These are phyloP conservation scores for Ustilago bromivora DNA, from an alignment of 1,284 basidiomycete genomes.

Conservation along the genomic window DNA sequence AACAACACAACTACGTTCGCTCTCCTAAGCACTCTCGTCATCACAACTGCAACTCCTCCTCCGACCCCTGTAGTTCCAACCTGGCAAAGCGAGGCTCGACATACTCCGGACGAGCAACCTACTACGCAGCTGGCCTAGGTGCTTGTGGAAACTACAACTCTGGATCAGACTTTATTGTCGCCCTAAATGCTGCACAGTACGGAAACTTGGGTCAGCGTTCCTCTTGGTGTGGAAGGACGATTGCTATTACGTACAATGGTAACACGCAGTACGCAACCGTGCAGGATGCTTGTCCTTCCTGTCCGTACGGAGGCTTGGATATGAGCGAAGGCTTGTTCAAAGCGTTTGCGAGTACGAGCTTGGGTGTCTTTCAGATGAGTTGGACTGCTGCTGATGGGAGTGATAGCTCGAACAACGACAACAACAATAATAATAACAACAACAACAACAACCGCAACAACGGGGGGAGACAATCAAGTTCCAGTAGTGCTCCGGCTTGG, in stretches of 20 bases:
- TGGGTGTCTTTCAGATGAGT: conserved; percentile 57
- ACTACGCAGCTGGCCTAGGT: conserved; percentile 48
- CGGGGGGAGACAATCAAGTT: conserved; percentile 1
- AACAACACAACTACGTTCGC: conserved; percentile 26
- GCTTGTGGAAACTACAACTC: conserved; percentile 49
- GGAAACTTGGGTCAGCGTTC: conserved; percentile 38
- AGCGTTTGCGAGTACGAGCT: conserved; percentile 35
- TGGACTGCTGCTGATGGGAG: conserved; percentile 44
- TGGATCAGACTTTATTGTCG: conserved; percentile 45
- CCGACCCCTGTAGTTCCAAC: conserved; percentile 20
- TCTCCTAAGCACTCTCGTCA: conserved; percentile 37
- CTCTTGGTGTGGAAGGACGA: conserved; percentile 74
- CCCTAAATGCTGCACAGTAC: conserved; percentile 52
- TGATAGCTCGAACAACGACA: conserved; percentile 16
- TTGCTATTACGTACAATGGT: conserved; percentile 75
- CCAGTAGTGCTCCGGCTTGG: conserved; percentile 11
- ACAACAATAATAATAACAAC: conserved; percentile 19
- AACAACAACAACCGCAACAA: conserved; percentile 6
- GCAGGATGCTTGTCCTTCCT: conserved; percentile 80
- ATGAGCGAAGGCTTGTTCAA: conserved; percentile 81
- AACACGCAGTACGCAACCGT: conserved; percentile 75
- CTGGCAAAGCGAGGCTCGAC: conserved; percentile 32
- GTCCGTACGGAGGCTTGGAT: conserved; percentile 80
- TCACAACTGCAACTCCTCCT: not conserved
- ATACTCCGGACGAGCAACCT: conserved; percentile 46